Percentiles rank a stretch among this genome's conserved stretches.
phyloP scores from a whole-genome alignment of 2,329 filamentous ascomycete species.

The Trichoderma sp. region DNA sequence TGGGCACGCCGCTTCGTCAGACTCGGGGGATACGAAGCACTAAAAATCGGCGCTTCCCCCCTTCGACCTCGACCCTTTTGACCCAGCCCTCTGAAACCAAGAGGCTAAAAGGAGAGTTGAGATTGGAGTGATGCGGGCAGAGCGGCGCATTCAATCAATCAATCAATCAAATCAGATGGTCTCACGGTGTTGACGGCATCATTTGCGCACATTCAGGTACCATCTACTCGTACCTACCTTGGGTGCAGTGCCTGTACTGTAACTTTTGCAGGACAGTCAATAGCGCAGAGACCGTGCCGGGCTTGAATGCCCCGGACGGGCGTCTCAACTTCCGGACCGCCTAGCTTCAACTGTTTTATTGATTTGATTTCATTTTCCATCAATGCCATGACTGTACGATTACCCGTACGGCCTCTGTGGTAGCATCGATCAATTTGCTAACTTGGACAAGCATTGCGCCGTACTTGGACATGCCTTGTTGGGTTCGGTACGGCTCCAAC shows the following conservation, averaged over 20 bases:
- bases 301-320: background rate
- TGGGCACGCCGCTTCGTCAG: constrained; percentile 9
- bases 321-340: background rate
- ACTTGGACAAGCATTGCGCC: background rate
- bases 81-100: background rate
- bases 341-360: background rate
- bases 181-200: background rate
- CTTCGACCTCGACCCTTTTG: background rate
- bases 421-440: background rate
- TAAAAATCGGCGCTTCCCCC: constrained; percentile 16
- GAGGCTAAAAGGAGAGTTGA: constrained; percentile 15
- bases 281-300: background rate
- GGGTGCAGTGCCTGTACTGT: background rate
- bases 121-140: background rate
- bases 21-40: constrained; percentile 18
- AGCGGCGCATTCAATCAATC: background rate
- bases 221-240: background rate
- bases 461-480: background rate
- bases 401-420: background rate
- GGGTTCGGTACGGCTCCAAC: background rate
- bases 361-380: background rate
- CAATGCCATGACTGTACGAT: background rate
- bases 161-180: background rate
- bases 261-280: background rate
- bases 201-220: background rate